Base-by-base conservation (phyloP, 75 land plant genomes). In the Cupressus sempervirens region DNA sequence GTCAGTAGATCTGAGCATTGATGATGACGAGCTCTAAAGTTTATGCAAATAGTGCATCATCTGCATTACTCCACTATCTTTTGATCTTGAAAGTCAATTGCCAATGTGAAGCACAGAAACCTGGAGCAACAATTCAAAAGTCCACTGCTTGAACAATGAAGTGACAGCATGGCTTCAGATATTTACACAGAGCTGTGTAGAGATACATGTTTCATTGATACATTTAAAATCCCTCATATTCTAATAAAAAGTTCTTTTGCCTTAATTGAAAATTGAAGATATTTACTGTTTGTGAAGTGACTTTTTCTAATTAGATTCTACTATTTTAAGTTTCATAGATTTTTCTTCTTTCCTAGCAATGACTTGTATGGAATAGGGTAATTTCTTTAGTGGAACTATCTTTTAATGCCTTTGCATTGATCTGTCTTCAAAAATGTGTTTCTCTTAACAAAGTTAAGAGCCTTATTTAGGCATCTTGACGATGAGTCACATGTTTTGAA, bases 11-110 rank as follows among this genome's bases (percentile, higher is more conserved):
- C 40, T 74, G 35, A 74, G 76, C 40, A 74, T 74, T 15, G 76
- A 74, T 74, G 38, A 74, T 74, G 76, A 18, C 3, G 76, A 74
- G 76, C 35, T 74, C 38, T 74, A 74, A 74, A 74, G 18, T 74
- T 16, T 9, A 74, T 34, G 15, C 76, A 34, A 62, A 62, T 73
- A 16, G 38, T 35, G 38, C 74, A 7, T 36, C 34, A 72, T 34
- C 15, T 14, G 38, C 75, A 73, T 74, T 18, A 74, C 35, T 74
- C 38, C 40, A 35, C 20, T 74, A 3, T 74, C 38, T 38, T 35
- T 2, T 7, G 67, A 62, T 20, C 26, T 23, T 23, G 1, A 20
- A 0, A 20, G n/a, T 23, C 67, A 62, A 4, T 23, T 23, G 6
- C 67, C n/a, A 62, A 62, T 4, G n/a, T 20, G 67, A 62, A 62